Conservation (phyloP, 1,139 yeast species). For the Kazachstania sp. region DNA sequence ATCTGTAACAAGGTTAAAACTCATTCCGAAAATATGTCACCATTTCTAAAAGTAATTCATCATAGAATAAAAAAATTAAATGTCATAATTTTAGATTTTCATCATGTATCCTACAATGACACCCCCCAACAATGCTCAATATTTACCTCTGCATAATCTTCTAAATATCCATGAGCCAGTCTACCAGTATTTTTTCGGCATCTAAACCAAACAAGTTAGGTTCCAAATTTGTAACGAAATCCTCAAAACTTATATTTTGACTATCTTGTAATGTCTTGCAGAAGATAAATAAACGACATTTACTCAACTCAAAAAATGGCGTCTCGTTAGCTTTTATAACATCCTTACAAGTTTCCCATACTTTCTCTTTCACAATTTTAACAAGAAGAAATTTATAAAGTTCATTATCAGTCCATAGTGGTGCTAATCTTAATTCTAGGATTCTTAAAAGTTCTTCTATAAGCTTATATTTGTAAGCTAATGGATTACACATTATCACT, state of each 20-base stretch:
- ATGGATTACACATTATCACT: slow-evolving; percentile 11
- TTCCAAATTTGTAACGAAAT: slow-evolving; percentile 16
- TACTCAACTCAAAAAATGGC: slow-evolving; percentile 5
- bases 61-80: too few relatives aligned
- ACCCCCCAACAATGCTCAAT: too few relatives aligned
- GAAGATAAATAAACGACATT: slow-evolving; percentile 13
- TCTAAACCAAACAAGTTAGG: slow-evolving; percentile 11
- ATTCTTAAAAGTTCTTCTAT: slow-evolving; percentile 20
- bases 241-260: slow-evolving; percentile 14
- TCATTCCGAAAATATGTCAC: too few relatives aligned
- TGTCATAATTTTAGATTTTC: too few relatives aligned
- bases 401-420: slow-evolving; percentile 23
- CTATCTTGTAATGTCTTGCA: slow-evolving; percentile 12
- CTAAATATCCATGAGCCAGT: slow-evolving; percentile 18
- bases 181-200: slow-evolving; percentile 15
- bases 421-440: slow-evolving; percentile 18
- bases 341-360: slow-evolving; percentile 14
- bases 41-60: too few relatives aligned
- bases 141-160: too few relatives aligned
- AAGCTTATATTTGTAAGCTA: slow-evolving; percentile 14
- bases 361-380: slow-evolving; percentile 20
- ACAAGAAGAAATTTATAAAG: slow-evolving; percentile 20
- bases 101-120: too few relatives aligned
- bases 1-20: too few relatives aligned
- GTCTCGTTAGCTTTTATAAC: slow-evolving; percentile 3